Conservation (phyloP, 2,329 filamentous ascomycete genomes). For the Sarocladium strictum region DNA sequence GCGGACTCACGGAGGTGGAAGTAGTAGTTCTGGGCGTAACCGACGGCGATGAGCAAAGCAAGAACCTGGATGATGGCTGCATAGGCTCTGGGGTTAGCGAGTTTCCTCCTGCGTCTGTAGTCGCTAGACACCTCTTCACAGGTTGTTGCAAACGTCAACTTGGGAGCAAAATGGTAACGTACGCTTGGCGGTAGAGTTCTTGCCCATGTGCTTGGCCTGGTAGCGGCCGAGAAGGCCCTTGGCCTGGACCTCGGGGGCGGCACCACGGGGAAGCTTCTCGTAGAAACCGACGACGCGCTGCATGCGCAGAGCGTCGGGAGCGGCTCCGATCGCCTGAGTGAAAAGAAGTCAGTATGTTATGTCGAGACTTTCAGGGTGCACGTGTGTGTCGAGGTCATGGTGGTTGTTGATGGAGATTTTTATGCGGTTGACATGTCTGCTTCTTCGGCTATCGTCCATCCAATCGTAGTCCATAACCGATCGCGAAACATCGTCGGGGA, state of each 20-base stretch:
- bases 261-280: slow-evolving; percentile 91
- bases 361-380: neutral
- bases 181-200: slow-evolving; percentile 87
- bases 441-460: neutral
- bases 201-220: slow-evolving; percentile 89
- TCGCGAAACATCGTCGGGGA: neutral
- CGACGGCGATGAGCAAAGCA: slow-evolving; percentile 68
- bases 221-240: slow-evolving; percentile 84
- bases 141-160: neutral
- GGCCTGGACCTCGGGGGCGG: slow-evolving; percentile 76
- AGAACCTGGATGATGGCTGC: slow-evolving; percentile 85
- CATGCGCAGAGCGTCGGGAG: slow-evolving; percentile 95
- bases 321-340: slow-evolving; percentile 80
- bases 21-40: slow-evolving; percentile 99
- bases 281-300: slow-evolving; percentile 98
- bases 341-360: slow-evolving; percentile 23
- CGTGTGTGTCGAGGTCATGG: neutral
- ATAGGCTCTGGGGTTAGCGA: slow-evolving; percentile 16
- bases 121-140: neutral
- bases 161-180: slow-evolving; percentile 33
- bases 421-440: neutral
- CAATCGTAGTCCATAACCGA: neutral
- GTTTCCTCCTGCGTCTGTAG: neutral
- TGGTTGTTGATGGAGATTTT: neutral
- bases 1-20: slow-evolving; percentile 89